phyloP scores from a whole-genome alignment of 306 rosid genomes.

The Rubus idaeus region DNA sequence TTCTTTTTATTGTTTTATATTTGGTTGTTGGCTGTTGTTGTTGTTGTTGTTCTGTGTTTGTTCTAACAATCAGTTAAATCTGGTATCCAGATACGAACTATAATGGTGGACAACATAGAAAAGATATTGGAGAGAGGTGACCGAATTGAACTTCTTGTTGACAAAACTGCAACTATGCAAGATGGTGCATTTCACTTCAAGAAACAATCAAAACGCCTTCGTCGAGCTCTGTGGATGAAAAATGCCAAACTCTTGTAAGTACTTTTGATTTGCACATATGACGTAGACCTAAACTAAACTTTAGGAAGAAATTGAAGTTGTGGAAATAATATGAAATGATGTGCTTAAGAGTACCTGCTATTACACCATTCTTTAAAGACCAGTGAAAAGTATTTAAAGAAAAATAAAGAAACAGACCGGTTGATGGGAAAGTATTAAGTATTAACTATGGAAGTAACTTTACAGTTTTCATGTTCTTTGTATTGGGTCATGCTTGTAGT shows the following conservation, averaged over 20 bases:
- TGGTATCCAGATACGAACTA: conserved; percentile 73
- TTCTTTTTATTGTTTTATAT: neutral
- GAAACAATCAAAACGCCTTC: conserved; percentile 93
- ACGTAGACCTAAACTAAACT: neutral
- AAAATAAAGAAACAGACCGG: neutral
- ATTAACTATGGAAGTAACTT: neutral
- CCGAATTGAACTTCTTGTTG: conserved; percentile 94
- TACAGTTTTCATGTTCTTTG: neutral
- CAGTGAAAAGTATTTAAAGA: neutral
- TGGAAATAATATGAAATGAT: neutral
- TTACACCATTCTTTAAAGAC: too few relatives aligned
- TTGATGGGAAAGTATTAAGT: neutral
- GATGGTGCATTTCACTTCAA: conserved; percentile 93
- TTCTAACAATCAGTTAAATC: conserved; percentile 25
- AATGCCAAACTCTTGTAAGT: conserved; percentile 92
- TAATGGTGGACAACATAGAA: conserved; percentile 95
- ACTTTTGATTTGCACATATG: conserved; percentile 12
- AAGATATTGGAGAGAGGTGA: conserved; percentile 97
- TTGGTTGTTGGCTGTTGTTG: neutral
- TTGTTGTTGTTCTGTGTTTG: conserved; percentile 18
- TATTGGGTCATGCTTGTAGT: neutral
- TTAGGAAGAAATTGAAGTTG: neutral
- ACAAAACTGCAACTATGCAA: conserved; percentile 97
- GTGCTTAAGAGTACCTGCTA: neutral
- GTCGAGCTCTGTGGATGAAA: conserved; percentile 97